These are phyloP conservation scores for Earliella scabrosa DNA, from an alignment of 1,284 basidiomycete species.

Conservation along the genomic window DNA sequence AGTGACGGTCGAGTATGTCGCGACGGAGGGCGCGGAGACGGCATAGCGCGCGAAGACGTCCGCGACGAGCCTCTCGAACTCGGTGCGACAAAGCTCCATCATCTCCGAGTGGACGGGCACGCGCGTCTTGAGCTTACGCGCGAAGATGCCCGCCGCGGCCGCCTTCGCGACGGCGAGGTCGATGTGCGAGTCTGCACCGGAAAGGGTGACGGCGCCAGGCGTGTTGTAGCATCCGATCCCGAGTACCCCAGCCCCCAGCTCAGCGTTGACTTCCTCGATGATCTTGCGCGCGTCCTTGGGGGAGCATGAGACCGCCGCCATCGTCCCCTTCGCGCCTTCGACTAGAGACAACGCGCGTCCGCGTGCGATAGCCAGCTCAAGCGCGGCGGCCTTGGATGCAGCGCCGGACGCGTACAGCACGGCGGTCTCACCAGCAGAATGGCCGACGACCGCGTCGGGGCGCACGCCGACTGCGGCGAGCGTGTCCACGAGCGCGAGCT, in stretches of 20 bases:
- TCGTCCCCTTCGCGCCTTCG: slow-evolving; percentile 40
- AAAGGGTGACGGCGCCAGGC: slow-evolving; percentile 36
- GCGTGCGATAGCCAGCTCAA: slow-evolving; percentile 45
- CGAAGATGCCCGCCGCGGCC: slow-evolving; percentile 34
- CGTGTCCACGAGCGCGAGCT: slow-evolving; percentile 48
- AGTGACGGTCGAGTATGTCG: slow-evolving; percentile 31
- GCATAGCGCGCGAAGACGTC: slow-evolving; percentile 34
- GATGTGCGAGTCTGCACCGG: slow-evolving; percentile 35
- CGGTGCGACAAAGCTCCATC: slow-evolving; percentile 36
- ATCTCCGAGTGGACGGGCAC: slow-evolving; percentile 39
- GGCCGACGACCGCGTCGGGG: slow-evolving; percentile 44
- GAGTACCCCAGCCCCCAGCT: slow-evolving; percentile 22
- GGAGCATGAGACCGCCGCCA: slow-evolving; percentile 46
- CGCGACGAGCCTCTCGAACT: slow-evolving; percentile 28
- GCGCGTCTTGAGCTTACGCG: slow-evolving; percentile 34
- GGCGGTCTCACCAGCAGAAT: slow-evolving; percentile 48
- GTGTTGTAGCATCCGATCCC: slow-evolving; percentile 44
- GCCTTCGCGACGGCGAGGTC: slow-evolving; percentile 35
- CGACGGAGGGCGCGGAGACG: slow-evolving; percentile 15
- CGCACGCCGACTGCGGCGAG: slow-evolving; percentile 38
- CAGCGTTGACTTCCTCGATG: slow-evolving; percentile 21
- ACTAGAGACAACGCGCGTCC: slow-evolving; percentile 39
- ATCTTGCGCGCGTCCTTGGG: slow-evolving; percentile 27
- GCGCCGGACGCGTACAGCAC: slow-evolving; percentile 48
- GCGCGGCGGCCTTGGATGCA: slow-evolving; percentile 39